These are phyloP conservation scores for Coriolopsis trogii DNA, from an alignment of 1,284 basidiomycete species.

Conservation along the genomic window DNA sequence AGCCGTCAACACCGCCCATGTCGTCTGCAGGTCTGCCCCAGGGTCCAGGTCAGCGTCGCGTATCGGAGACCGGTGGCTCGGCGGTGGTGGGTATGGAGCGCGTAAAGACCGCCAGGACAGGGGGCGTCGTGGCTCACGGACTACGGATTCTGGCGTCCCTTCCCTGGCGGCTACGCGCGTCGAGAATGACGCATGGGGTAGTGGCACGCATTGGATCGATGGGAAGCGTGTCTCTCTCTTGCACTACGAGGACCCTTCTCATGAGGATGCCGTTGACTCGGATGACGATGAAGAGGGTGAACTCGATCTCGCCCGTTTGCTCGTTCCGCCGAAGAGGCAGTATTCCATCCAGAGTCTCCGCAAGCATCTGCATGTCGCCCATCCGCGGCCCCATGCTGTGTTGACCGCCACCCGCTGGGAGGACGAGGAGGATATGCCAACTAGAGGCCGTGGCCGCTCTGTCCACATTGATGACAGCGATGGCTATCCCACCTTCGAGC, in stretches of 20 bases:
- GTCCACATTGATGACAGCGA: constrained; percentile 30
- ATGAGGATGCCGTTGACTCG: constrained; percentile 38
- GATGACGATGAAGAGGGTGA: constrained; percentile 62
- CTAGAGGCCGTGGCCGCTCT: constrained; percentile 19
- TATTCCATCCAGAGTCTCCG: constrained; percentile 69
- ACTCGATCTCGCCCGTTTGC: constrained; percentile 63
- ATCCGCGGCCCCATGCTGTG: constrained; percentile 13
- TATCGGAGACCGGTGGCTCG: constrained; percentile 26
- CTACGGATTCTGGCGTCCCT: constrained; percentile 35
- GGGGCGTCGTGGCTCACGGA: constrained; percentile 14
- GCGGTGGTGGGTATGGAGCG: constrained; percentile 12
- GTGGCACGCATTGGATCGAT: constrained; percentile 28
- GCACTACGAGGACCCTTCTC: constrained; percentile 11
- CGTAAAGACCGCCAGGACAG: constrained; percentile 11
- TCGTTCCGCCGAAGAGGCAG: constrained; percentile 72
- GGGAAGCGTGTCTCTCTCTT: constrained; percentile 24
- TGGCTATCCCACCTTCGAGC: constrained; percentile 26
- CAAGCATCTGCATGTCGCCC: constrained; percentile 50
- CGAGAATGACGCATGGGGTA: constrained; percentile 44
- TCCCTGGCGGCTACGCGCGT: constrained; percentile 42
- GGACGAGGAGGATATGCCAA: constrained; percentile 23
- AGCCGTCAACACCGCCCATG: constrained; percentile 53
- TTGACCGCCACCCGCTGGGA: constrained; percentile 22
- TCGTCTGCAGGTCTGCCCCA: constrained; percentile 68
- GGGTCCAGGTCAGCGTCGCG: constrained; percentile 42